phyloP scores from a whole-genome alignment of 495 filamentous ascomycete genomes.

The Apiosordaria backusii region DNA sequence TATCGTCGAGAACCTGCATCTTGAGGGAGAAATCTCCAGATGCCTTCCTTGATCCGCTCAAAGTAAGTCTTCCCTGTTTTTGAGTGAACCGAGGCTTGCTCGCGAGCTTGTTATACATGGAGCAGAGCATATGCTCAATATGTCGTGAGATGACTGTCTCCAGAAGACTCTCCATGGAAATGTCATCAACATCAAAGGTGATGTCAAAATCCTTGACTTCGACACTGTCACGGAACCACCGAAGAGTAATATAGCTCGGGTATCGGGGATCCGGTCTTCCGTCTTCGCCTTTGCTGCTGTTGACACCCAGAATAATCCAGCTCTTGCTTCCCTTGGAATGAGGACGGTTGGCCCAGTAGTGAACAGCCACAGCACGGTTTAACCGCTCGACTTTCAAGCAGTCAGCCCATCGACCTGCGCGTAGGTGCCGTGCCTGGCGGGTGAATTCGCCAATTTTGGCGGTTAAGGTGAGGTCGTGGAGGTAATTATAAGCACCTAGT shows the following conservation, averaged over 20 bases:
- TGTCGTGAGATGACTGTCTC: constrained; percentile 73
- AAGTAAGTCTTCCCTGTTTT: constrained; percentile 50
- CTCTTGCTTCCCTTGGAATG: constrained; percentile 60
- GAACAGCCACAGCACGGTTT: constrained; percentile 74
- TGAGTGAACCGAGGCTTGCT: constrained; percentile 55
- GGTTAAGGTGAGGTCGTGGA: constrained; percentile 82
- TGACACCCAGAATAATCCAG: constrained; percentile 85
- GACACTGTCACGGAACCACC: constrained; percentile 81
- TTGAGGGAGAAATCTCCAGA: constrained; percentile 63
- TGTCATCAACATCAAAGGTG: constrained; percentile 57
- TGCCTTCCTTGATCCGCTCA: constrained; percentile 54
- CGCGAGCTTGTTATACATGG: constrained; percentile 56
- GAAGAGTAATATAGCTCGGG: constrained; percentile 55
- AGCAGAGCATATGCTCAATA: constrained; percentile 59
- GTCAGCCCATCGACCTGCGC: constrained; percentile 70
- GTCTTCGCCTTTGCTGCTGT: constrained; percentile 53
- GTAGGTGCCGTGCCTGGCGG: constrained; percentile 76
- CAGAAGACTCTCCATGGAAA: constrained; percentile 71
- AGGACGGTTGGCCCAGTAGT: constrained; percentile 75
- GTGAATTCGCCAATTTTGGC: constrained; percentile 78
- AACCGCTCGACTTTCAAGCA: constrained; percentile 69
- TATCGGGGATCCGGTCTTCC: constrained; percentile 33
- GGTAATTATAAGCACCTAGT: constrained; percentile 70
- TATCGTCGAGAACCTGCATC: constrained; percentile 60
- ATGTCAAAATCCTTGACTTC: constrained; percentile 65